A percentile compares a stretch with the other conserved stretches of the same genome.
These are phyloP conservation scores for Ajuga chamaepitys DNA, from an alignment of 257 asterid species.

Conservation along the genomic window DNA sequence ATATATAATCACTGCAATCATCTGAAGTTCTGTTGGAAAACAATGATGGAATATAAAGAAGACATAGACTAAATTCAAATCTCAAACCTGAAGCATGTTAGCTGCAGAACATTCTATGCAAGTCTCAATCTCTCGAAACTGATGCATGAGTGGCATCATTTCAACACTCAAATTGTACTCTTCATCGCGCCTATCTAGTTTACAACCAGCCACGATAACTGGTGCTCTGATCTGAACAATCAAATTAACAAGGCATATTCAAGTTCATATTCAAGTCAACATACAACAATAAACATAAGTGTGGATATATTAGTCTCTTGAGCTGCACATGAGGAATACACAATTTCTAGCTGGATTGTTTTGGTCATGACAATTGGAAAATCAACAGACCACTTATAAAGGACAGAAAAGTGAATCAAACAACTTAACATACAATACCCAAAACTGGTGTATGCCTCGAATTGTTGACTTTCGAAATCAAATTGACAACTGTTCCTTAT, in stretches of 20 bases:
- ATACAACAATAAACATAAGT: background rate
- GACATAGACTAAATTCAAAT: constrained; percentile 5
- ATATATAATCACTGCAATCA: constrained; percentile 10
- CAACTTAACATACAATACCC: background rate
- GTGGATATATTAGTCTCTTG: constrained; percentile 3
- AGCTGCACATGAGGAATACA: background rate
- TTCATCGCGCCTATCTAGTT: constrained; percentile 74
- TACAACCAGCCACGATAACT: constrained; percentile 90
- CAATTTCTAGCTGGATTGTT: background rate
- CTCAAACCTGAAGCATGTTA: constrained; percentile 71
- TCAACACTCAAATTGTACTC: constrained; percentile 60
- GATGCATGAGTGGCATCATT: constrained; percentile 89
- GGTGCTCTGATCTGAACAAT: constrained; percentile 71
- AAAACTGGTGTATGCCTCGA: background rate
- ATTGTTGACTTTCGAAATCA: background rate
- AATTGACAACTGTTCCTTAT: background rate
- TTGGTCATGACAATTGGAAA: background rate
- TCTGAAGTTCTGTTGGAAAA: background rate
- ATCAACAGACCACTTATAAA: background rate
- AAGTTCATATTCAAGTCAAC: background rate
- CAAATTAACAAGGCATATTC: constrained; percentile 9
- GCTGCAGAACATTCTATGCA: constrained; percentile 95
- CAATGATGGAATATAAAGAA: background rate
- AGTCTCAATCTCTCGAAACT: constrained; percentile 90
- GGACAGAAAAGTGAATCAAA: background rate